Evolutionary conservation across 768 basidiomycete genomes (phyloP).

Genomic region (Daedalea quercina): DNA sequence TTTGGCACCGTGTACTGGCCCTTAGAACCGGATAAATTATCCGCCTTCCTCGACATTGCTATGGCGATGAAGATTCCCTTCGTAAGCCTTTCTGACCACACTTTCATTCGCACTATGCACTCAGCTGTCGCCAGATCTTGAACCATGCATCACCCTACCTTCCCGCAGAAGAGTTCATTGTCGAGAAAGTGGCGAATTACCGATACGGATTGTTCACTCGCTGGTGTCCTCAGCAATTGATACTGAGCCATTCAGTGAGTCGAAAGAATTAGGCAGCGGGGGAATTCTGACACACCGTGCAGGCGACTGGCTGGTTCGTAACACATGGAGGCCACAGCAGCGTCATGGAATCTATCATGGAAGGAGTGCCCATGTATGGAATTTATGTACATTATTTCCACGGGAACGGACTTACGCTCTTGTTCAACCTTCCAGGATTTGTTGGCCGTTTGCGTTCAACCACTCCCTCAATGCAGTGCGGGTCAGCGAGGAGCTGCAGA

Average conservation of each 20-base stretch:
- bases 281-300: not conserved
- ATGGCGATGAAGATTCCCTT: slow-evolving; percentile 14
- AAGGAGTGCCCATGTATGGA: slow-evolving; percentile 17
- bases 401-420: not conserved
- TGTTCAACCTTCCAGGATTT: slow-evolving; percentile 14
- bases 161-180: slow-evolving; percentile 6
- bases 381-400: not conserved
- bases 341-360: slow-evolving; percentile 13
- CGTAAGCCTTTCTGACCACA: slow-evolving; percentile 3
- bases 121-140: slow-evolving; percentile 7
- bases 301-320: slow-evolving; percentile 12
- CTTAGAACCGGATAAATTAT: slow-evolving; percentile 10
- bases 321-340: slow-evolving; percentile 13
- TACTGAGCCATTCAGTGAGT: slow-evolving; percentile 15
- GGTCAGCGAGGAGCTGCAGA: slow-evolving; percentile 14
- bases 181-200: slow-evolving; percentile 7
- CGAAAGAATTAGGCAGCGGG: no score
- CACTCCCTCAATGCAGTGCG: slow-evolving; percentile 18
- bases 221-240: slow-evolving; percentile 18
- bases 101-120: not conserved
- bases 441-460: slow-evolving; percentile 21
- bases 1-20: slow-evolving; percentile 18
- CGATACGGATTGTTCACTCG: slow-evolving; percentile 12
- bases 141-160: slow-evolving; percentile 10
- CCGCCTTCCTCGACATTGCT: slow-evolving; percentile 13